Conservation (phyloP, 179 eudicot genomes). For the Drosera spatulata region DNA sequence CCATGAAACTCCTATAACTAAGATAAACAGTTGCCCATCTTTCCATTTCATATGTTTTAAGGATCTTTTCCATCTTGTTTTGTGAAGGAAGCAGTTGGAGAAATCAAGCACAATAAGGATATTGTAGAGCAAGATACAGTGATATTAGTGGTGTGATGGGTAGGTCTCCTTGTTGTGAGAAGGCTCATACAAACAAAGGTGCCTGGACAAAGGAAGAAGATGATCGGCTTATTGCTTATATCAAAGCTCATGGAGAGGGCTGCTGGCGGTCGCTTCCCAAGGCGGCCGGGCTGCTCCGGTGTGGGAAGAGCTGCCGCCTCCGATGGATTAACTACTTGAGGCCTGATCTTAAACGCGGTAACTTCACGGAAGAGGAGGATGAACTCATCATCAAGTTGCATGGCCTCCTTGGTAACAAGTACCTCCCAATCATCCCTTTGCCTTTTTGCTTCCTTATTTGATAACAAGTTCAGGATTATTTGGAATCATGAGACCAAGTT, state of each 20-base stretch:
- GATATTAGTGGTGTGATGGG: conserved; percentile 31
- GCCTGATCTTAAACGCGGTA: conserved; percentile 84
- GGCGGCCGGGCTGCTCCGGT: conserved; percentile 79
- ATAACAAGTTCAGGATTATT: neutral
- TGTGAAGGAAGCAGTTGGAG: neutral
- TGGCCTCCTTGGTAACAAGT: conserved; percentile 89
- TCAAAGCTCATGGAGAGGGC: conserved; percentile 75
- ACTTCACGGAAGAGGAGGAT: conserved; percentile 74
- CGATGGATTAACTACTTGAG: conserved; percentile 9
- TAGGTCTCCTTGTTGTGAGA: conserved; percentile 91
- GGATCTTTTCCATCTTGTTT: conserved; percentile 15
- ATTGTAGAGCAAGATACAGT: neutral
- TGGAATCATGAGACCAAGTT: neutral
- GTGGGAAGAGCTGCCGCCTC: conserved; percentile 83
- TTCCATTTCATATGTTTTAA: neutral
- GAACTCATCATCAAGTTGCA: conserved; percentile 15
- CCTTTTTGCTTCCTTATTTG: neutral
- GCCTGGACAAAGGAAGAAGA: conserved; percentile 46
- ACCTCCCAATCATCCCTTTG: conserved; percentile 7
- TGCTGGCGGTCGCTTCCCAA: conserved; percentile 89
- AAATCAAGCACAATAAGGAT: conserved; percentile 8
- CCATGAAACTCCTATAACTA: no score
- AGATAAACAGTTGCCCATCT: no score
- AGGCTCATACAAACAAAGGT: conserved; percentile 56
- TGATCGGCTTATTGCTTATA: conserved; percentile 74